Evolutionary conservation across 1,139 yeast genomes (phyloP).

Genomic region (Geotrichum reessii): DNA sequence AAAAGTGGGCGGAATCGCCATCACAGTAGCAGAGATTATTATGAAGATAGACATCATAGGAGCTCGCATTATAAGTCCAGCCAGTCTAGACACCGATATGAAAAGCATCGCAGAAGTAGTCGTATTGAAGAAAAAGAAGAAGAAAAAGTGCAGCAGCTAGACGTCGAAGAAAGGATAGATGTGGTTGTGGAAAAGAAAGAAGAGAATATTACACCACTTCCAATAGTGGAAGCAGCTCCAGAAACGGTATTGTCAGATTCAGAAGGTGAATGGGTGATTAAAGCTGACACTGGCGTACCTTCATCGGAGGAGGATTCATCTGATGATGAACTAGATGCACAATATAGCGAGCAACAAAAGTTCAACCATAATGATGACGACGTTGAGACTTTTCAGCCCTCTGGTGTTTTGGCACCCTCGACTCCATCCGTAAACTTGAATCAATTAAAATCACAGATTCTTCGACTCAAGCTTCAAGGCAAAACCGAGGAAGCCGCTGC

Average conservation of each 20-base stretch:
- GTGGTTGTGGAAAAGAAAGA: slow-evolving; percentile 1
- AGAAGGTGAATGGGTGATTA: slow-evolving; percentile 30
- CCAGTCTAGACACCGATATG: not conserved
- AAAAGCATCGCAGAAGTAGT: not conserved
- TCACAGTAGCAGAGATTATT: not conserved
- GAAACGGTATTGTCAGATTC: slow-evolving; percentile 1
- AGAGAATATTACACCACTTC: not conserved
- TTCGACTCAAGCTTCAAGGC: slow-evolving; percentile 36
- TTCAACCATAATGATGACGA: not conserved
- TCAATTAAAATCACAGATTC: slow-evolving; percentile 35
- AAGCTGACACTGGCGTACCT: slow-evolving; percentile 22
- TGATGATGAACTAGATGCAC: not conserved
- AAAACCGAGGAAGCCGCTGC: slow-evolving; percentile 24
- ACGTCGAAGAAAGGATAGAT: slow-evolving; percentile 6
- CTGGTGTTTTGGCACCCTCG: not conserved
- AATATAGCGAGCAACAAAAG: slow-evolving; percentile 8
- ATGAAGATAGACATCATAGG: not conserved
- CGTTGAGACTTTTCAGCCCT: not conserved
- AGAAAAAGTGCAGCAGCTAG: no score
- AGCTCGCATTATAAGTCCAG: not conserved
- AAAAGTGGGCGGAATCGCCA: not conserved
- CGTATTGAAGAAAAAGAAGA: not conserved
- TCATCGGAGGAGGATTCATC: not conserved
- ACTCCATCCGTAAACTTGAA: slow-evolving; percentile 28
- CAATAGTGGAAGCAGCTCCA: not conserved